These are phyloP conservation scores for Lentinus tigrinus DNA, from an alignment of 768 basidiomycete species.

Conservation along the genomic window DNA sequence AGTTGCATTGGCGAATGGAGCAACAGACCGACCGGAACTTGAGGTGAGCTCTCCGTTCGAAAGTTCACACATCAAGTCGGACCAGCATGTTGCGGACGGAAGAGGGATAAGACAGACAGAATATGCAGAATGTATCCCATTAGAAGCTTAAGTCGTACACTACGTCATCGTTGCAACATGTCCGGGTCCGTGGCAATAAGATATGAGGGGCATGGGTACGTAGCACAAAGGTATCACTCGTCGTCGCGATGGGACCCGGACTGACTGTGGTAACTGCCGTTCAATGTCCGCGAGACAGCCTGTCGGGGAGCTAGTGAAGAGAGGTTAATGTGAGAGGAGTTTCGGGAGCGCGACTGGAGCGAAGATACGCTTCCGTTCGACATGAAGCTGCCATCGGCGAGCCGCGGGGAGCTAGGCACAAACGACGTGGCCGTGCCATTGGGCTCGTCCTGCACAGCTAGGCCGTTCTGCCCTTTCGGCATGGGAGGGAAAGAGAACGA, in stretches of 20 bases:
- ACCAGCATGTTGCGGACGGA: too few species aligned
- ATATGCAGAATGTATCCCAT: conserved; percentile 3
- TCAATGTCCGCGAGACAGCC: conserved; percentile 37
- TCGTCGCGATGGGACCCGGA: conserved; percentile 11
- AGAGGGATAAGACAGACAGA: too few species aligned
- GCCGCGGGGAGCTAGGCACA: conserved; percentile 27
- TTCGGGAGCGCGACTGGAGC: conserved; percentile 60
- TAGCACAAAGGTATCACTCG: not conserved
- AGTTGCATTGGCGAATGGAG: too few species aligned
- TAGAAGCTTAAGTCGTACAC: conserved; percentile 8
- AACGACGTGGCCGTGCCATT: conserved; percentile 24
- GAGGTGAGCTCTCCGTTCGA: too few species aligned
- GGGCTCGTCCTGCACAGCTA: conserved; percentile 8
- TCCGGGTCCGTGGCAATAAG: conserved; percentile 16
- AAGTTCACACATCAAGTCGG: too few species aligned
- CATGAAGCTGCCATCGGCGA: conserved; percentile 24
- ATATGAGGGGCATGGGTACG: not conserved
- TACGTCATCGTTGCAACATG: conserved; percentile 10
- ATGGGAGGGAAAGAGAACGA: conserved; percentile 22
- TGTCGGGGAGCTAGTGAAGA: conserved; percentile 51
- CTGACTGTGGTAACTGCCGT: conserved; percentile 18
- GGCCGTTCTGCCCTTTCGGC: conserved; percentile 12
- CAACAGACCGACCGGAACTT: too few species aligned
- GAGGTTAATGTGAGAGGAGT: conserved; percentile 64
- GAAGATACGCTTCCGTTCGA: conserved; percentile 36